Evolutionary conservation across 176 grass and related monocot species (phyloP).

Genomic region (Alopecurus myosuroides): DNA sequence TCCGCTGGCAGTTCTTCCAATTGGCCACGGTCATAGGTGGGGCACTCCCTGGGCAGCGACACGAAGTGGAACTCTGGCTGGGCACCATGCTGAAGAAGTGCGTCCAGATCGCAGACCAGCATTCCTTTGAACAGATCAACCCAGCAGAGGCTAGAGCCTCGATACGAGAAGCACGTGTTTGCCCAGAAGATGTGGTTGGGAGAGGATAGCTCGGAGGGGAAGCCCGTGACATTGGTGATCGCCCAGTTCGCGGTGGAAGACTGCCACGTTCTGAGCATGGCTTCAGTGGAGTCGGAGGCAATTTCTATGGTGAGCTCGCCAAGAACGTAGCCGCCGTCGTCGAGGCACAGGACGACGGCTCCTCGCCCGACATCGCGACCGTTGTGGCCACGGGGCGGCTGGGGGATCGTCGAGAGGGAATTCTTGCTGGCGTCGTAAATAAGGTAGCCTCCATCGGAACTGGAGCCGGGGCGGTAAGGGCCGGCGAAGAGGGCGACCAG

Average conservation of each 20-base stretch:
- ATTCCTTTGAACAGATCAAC: neutral
- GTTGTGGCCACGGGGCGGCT: too few species aligned
- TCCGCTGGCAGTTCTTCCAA: neutral
- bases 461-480: too few species aligned
- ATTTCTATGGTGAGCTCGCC: neutral
- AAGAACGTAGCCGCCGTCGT: neutral
- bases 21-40: neutral
- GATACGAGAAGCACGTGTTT: neutral
- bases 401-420: too few species aligned
- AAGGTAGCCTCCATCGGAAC: too few species aligned
- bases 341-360: neutral
- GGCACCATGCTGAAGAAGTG: neutral
- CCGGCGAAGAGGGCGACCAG: too few species aligned
- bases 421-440: too few species aligned
- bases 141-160: neutral
- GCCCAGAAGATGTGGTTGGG: neutral
- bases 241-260: neutral
- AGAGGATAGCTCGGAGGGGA: neutral
- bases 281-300: neutral
- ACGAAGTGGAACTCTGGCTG: neutral
- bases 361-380: neutral
- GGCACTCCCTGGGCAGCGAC: neutral
- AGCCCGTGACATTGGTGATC: neutral
- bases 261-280: neutral
- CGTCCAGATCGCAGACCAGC: neutral